Base-by-base conservation (phyloP, 768 basidiomycete genomes). In the Pisolithus sp. region DNA sequence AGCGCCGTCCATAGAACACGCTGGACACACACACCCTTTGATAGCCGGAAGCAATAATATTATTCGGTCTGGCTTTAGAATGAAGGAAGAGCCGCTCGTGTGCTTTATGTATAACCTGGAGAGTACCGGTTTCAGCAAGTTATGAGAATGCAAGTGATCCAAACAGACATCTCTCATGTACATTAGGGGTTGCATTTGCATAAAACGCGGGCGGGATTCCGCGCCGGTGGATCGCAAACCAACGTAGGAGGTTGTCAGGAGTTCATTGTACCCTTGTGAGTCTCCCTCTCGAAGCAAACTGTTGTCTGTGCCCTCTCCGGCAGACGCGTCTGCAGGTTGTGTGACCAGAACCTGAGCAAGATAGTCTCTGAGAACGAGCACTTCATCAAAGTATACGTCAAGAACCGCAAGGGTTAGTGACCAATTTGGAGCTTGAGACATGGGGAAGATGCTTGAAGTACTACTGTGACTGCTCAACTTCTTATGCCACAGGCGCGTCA, bases 31-130 rank as follows among this genome's bases (percentile, higher is more conserved):
- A 62, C 58, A 83, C 86, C 48, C 76, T 66, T 28, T 77, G 72
- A 63, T 88, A 90, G 2, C 89, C 89, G 12, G 73, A 56, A 0
- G 83, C 83, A 28, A 91, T 76, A 2, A 89, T 72, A 58, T 89
- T 85, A 2, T 72, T 69, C 15, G 73, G 65, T 30, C 69, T 70
- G 36, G 65, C 67, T 23, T 62, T 71, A 44, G 64, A 57, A 20
- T 59, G 57, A 5, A 62, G 63, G 45, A 87, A 76, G 7, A 88
- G 63, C 36, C 69, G 73, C 50, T 75, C 75, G 58, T 86, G 83
- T 4, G 79, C 82, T 53, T 71, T 73, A 50, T 85, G 79, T 46
- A 88, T 74, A 17, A 86, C 63, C 86, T 89, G 44, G 42, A 28
- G 37, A 34, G 20, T 24, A 5, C 18, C 41, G 1, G 46, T 26